These are phyloP conservation scores for Cordyceps farinosa DNA, from an alignment of 2,329 filamentous ascomycete species.

Conservation along the genomic window DNA sequence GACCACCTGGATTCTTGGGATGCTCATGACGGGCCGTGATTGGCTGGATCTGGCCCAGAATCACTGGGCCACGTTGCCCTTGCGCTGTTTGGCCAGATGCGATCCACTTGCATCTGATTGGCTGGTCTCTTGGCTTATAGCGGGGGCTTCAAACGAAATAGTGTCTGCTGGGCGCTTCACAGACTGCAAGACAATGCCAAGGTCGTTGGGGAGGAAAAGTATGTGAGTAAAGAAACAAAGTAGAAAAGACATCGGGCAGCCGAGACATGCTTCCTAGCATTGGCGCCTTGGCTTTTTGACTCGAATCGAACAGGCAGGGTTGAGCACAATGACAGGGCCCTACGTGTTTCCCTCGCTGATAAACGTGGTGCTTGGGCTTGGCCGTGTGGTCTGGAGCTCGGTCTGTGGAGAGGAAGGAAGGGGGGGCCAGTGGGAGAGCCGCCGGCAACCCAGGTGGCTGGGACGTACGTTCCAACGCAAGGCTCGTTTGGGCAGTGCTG, in stretches of 20 bases:
- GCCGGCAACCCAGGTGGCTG: not conserved
- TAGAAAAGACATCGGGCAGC: not conserved
- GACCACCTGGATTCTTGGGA: not conserved
- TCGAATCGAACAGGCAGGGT: too few relatives aligned
- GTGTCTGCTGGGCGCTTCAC: not conserved
- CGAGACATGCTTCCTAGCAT: not conserved
- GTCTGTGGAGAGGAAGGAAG: not conserved
- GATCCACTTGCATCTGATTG: constrained; percentile 4
- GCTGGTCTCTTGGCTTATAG: not conserved
- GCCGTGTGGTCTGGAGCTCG: not conserved
- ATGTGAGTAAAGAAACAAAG: not conserved
- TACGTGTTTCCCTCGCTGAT: too few relatives aligned
- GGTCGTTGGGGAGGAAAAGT: not conserved
- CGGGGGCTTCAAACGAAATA: too few relatives aligned
- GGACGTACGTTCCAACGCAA: not conserved
- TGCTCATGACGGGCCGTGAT: not conserved
- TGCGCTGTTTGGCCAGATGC: not conserved
- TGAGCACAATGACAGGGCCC: too few relatives aligned
- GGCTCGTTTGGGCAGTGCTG: not conserved
- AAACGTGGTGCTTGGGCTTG: not conserved
- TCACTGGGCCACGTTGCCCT: constrained; percentile 7
- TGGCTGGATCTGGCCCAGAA: constrained; percentile 6
- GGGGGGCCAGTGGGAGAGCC: not conserved
- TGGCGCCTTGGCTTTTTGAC: not conserved
- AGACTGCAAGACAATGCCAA: not conserved